Percentiles rank a stretch among this genome's conserved stretches.
Evolutionary conservation across 345 rosid genomes (phyloP).

Genomic region (Iberis pinnata): DNA sequence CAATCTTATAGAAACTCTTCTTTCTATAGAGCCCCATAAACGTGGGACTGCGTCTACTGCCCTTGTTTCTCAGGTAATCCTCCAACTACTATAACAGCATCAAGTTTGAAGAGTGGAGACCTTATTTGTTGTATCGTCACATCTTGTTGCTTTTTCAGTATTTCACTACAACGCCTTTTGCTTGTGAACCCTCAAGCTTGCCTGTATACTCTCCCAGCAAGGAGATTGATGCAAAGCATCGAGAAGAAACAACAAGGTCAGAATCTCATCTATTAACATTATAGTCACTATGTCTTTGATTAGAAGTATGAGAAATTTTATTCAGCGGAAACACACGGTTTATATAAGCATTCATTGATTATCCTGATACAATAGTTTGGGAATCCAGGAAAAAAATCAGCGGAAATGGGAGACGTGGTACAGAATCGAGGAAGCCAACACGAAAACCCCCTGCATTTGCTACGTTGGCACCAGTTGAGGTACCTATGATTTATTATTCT

Average conservation of each 20-base stretch:
- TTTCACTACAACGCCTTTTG: slow-evolving; percentile 68
- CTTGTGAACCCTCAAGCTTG: slow-evolving; percentile 89
- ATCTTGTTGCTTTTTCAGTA: slow-evolving; percentile 43
- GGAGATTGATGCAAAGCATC: slow-evolving; percentile 87
- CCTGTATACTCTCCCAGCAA: slow-evolving; percentile 90
- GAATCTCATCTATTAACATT: slow-evolving; percentile 12
- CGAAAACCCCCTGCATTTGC: neutral
- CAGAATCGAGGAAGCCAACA: slow-evolving; percentile 60
- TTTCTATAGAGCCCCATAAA: slow-evolving; percentile 78
- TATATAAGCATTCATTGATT: slow-evolving; percentile 10
- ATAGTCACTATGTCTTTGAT: slow-evolving; percentile 2
- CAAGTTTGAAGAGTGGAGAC: neutral
- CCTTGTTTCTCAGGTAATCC: slow-evolving; percentile 77
- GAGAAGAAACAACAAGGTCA: slow-evolving; percentile 71
- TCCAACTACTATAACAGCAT: neutral
- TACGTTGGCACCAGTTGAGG: neutral
- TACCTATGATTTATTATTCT: slow-evolving; percentile 14
- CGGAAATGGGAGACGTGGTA: slow-evolving; percentile 54
- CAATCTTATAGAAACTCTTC: slow-evolving; percentile 63
- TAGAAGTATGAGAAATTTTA: neutral
- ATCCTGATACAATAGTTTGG: slow-evolving; percentile 5
- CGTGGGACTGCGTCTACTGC: slow-evolving; percentile 84
- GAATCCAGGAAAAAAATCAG: slow-evolving; percentile 62
- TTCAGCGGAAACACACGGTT: neutral
- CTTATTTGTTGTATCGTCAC: neutral